phyloP scores from a whole-genome alignment of 2,329 filamentous ascomycete genomes.

The Sclerotinia sclerotiorum region DNA sequence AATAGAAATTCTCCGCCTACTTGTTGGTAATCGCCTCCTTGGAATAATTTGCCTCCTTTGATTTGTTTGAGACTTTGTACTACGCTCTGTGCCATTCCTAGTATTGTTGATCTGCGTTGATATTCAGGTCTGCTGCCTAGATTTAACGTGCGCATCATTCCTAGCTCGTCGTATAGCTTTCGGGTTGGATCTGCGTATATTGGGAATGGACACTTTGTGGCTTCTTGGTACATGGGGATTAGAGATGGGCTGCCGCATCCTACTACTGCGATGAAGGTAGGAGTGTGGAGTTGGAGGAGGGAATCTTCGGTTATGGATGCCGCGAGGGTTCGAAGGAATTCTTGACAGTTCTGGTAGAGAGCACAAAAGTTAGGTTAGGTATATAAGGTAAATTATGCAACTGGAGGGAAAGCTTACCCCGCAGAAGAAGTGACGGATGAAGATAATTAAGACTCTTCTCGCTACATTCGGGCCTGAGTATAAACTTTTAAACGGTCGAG shows the following conservation, averaged over 20 bases:
- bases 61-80: conserved; percentile 48
- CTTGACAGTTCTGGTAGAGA: conserved; percentile 41
- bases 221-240: conserved; percentile 51
- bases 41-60: conserved; percentile 45
- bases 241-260: conserved; percentile 57
- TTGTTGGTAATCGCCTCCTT: conserved; percentile 53
- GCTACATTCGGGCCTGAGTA: conserved; percentile 41
- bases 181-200: conserved; percentile 58
- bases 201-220: conserved; percentile 52
- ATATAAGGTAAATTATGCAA: neutral
- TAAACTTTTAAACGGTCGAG: conserved; percentile 39
- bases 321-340: conserved; percentile 39
- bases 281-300: conserved; percentile 38
- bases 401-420: conserved; percentile 34
- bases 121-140: conserved; percentile 52
- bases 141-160: conserved; percentile 51
- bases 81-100: conserved; percentile 43
- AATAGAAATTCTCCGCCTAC: conserved; percentile 48
- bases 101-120: conserved; percentile 45
- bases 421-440: conserved; percentile 44
- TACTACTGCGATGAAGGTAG: conserved; percentile 50
- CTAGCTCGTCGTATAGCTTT: conserved; percentile 53
- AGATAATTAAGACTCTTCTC: conserved; percentile 40
- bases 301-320: conserved; percentile 36
- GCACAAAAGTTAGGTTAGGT: neutral